These are phyloP conservation scores for Citrus medica DNA, from an alignment of 345 rosid species.

Conservation along the genomic window DNA sequence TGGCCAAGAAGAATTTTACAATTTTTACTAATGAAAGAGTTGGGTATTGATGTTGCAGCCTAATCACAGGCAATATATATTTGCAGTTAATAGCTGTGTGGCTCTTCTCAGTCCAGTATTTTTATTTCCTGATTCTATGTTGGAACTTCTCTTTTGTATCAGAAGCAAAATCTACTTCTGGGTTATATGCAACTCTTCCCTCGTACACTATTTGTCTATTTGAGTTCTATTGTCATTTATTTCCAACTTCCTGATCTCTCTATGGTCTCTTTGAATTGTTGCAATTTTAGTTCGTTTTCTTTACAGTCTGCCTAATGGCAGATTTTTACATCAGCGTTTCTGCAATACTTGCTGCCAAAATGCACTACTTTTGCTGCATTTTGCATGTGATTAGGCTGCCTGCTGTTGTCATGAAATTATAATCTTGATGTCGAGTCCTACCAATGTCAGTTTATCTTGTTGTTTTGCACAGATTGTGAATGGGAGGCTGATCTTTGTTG, in stretches of 20 bases:
- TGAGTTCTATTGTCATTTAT: background rate
- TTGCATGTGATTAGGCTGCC: background rate
- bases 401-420: too few species aligned
- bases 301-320: background rate
- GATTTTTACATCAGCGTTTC: background rate
- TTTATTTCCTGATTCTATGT: background rate
- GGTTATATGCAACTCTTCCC: background rate
- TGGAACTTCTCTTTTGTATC: background rate
- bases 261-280: background rate
- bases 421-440: background rate
- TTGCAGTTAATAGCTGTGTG: background rate
- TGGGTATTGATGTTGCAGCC: background rate
- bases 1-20: background rate
- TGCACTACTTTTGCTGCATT: background rate
- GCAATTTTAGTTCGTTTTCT: background rate
- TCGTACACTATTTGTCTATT: background rate
- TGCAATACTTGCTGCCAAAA: background rate
- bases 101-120: background rate
- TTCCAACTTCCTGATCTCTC: background rate
- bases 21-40: background rate
- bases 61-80: background rate
- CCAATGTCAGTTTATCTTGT: background rate
- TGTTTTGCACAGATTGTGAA: constrained; percentile 38
- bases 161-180: background rate
- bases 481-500: constrained; percentile 45